Base-by-base conservation (phyloP, 352 stramenopile species). In the Globisporangium canariense region DNA sequence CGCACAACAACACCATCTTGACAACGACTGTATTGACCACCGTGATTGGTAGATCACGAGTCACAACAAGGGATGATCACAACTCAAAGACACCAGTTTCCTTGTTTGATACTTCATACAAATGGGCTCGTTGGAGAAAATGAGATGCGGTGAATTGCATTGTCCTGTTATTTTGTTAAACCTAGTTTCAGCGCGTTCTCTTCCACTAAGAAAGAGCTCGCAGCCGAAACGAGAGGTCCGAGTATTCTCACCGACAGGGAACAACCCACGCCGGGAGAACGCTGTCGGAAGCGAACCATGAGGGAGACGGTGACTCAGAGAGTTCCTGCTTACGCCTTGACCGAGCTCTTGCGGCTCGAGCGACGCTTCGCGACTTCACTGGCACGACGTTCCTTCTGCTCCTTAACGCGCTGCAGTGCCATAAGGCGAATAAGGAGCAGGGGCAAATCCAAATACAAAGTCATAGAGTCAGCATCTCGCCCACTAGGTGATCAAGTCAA, bases 301-400 rank as follows among this genome's bases (percentile, higher is more conserved):
- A 56, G 30, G 36, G 52, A 60, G 60, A 60, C 36, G 40, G 60
- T 60, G 60, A 59, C 28, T 53, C 50, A 59, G 50, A 59, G 30
- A 54, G 32, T 28, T 54, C 58, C 32, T 58, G 80, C 75, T 90
- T 94, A 92, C 59, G 89, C 84, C 81, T 98, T 96, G 58, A 95
- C 83, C 78, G 90, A 91, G 89, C 62, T 84, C 96, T 98, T 91
- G 81, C 97, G 94, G 74, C 96, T 98, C 79, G 92, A 98, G 81
- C 97, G 91, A 85, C 97, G 94, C 95, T 99, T 99, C 75, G 93
- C 97, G 75, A 99, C 96, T 71, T 98, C 92, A 73, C 94, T 99
- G 79, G 96, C 91, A 88, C 96, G 89, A 79, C 95, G 92, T 81
- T 99, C 97, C 88, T 98, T 98, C 85, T 98, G 91, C 86, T 99